Percentiles rank a stretch among this genome's conserved stretches.
Conservation (phyloP, 164 flowering plant species). For the Echeveria elegans region DNA sequence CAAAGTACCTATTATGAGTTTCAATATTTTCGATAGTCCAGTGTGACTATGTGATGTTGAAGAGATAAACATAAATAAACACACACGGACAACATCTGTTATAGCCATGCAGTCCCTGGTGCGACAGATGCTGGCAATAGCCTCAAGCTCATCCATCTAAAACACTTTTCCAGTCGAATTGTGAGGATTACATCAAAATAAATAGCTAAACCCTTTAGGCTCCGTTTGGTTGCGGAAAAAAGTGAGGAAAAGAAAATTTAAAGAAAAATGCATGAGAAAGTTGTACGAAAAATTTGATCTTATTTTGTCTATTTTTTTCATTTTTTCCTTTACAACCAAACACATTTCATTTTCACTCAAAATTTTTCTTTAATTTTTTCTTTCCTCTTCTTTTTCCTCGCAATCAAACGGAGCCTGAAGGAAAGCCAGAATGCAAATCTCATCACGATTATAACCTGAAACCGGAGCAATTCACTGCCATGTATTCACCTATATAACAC, state of each 20-base stretch:
- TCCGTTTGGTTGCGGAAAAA: no score
- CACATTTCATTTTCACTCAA: no score
- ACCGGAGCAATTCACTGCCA: not conserved
- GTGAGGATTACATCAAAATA: conserved; percentile 54
- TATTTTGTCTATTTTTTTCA: no score
- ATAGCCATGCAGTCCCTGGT: conserved; percentile 60
- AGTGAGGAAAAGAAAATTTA: no score
- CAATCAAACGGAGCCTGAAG: no score
- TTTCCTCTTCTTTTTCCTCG: no score
- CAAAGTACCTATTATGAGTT: not conserved
- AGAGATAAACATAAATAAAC: not conserved
- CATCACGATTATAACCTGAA: not conserved
- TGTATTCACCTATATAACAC: conserved; percentile 55
- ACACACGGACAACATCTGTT: conserved; percentile 69
- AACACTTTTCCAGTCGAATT: conserved; percentile 93
- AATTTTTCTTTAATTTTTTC: no score
- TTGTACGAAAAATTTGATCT: no score
- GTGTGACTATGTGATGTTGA: no score
- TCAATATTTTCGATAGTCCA: no score
- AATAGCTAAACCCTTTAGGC: conserved; percentile 16
- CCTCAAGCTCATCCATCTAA: conserved; percentile 53
- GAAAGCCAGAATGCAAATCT: not conserved
- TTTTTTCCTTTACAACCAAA: no score
- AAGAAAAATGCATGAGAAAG: no score
- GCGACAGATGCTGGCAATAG: conserved; percentile 60